phyloP scores from a whole-genome alignment of 164 flowering plant genomes.

The Nymphaea colorata region DNA sequence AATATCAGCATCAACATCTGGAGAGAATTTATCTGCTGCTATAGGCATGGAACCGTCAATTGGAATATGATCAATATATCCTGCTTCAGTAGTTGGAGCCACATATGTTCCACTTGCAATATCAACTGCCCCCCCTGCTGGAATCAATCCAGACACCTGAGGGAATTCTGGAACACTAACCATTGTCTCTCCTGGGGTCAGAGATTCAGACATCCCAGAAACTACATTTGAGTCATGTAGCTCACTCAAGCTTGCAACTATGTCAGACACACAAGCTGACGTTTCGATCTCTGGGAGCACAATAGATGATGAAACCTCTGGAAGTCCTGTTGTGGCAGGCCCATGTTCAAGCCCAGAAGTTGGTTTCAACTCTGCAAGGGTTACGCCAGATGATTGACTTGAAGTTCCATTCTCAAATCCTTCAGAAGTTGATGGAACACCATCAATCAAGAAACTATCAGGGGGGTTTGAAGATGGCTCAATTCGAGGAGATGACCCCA shows the following conservation, averaged over 20 bases:
- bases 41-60: slow-evolving; percentile 28
- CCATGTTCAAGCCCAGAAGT: slow-evolving; percentile 20
- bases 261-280: slow-evolving; percentile 18
- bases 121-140: slow-evolving; percentile 21
- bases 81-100: slow-evolving; percentile 19
- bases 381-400: slow-evolving; percentile 36
- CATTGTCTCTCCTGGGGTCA: slow-evolving; percentile 21
- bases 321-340: slow-evolving; percentile 17
- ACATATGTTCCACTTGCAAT: slow-evolving; percentile 20
- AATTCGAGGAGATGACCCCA: slow-evolving; percentile 31
- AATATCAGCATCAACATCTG: slow-evolving; percentile 37
- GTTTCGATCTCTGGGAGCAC: slow-evolving; percentile 34
- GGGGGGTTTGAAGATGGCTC: slow-evolving; percentile 23
- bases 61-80: slow-evolving; percentile 26
- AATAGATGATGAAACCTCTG: slow-evolving; percentile 15
- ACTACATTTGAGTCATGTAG: slow-evolving; percentile 20
- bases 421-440: slow-evolving; percentile 23
- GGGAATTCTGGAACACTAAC: slow-evolving; percentile 35
- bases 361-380: slow-evolving; percentile 50
- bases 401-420: slow-evolving; percentile 32
- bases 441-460: slow-evolving; percentile 33
- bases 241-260: slow-evolving; percentile 12
- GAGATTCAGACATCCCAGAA: slow-evolving; percentile 23
- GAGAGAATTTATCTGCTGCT: slow-evolving; percentile 26
- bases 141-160: slow-evolving; percentile 24